phyloP scores from a whole-genome alignment of 495 filamentous ascomycete species.

The Aeminium ludgeri region DNA sequence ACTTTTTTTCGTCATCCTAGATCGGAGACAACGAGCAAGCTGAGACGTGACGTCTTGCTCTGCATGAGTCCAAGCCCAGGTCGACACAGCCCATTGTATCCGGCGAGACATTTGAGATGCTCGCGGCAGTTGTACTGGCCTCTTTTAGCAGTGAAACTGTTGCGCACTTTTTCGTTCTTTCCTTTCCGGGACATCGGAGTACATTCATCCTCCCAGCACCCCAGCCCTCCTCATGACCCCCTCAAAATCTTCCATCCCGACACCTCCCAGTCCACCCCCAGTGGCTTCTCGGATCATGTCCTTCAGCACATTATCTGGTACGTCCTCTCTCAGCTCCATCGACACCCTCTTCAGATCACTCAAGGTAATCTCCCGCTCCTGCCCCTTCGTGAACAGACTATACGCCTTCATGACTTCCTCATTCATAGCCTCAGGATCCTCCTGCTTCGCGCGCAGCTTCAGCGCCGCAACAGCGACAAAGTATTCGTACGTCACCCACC shows the following conservation, averaged over 20 bases:
- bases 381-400: constrained; percentile 49
- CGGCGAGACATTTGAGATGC: no score
- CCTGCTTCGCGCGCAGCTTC: constrained; percentile 39
- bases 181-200: no score
- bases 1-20: no score
- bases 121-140: no score
- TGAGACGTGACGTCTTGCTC: no score
- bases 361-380: constrained; percentile 47
- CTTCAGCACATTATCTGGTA: constrained; percentile 60
- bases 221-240: constrained; percentile 20
- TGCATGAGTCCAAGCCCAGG: no score
- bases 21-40: no score
- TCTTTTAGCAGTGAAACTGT: no score
- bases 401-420: constrained; percentile 69
- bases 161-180: no score
- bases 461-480: constrained; percentile 78
- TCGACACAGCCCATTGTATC: no score
- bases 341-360: constrained; percentile 62
- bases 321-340: constrained; percentile 60
- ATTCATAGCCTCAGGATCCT: constrained; percentile 22
- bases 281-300: constrained; percentile 91
- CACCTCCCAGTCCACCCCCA: constrained; percentile 54
- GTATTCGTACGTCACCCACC: constrained; percentile 52
- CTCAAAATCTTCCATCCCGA: constrained; percentile 42
- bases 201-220: no score